These are phyloP conservation scores for Chimonanthus praecox DNA, from an alignment of 164 flowering plant genomes.

Conservation along the genomic window DNA sequence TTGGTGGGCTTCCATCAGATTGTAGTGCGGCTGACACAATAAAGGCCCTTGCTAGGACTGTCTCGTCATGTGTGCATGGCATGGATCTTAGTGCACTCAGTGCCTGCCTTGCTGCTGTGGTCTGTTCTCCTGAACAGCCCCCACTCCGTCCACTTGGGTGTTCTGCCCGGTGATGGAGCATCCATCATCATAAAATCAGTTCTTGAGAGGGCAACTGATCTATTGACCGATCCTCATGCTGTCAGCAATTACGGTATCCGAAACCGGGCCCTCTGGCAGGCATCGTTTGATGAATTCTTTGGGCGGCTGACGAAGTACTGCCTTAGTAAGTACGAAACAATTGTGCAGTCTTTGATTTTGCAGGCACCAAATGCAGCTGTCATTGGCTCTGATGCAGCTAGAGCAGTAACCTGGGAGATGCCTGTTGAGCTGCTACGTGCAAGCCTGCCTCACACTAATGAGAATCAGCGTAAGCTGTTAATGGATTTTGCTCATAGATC, in stretches of 20 bases:
- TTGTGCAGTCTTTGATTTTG: conserved; percentile 49
- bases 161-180: conserved; percentile 85
- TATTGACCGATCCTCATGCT: conserved; percentile 56
- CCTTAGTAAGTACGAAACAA: conserved; percentile 64
- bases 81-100: conserved; percentile 88
- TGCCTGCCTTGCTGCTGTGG: conserved; percentile 91
- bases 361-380: conserved; percentile 34
- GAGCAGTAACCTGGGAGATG: conserved; percentile 74
- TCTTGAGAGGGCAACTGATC: conserved; percentile 84
- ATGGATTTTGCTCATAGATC: conserved; percentile 70
- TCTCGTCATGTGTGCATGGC: conserved; percentile 43
- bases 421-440: conserved; percentile 86
- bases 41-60: conserved; percentile 44
- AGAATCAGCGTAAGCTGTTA: conserved; percentile 63
- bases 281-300: conserved; percentile 88
- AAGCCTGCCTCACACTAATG: conserved; percentile 85
- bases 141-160: conserved; percentile 93
- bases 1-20: conserved; percentile 70
- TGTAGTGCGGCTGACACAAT: conserved; percentile 51
- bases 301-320: conserved; percentile 74
- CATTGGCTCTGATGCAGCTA: conserved; percentile 54
- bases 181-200: conserved; percentile 61
- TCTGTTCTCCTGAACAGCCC: conserved; percentile 88
- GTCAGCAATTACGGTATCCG: conserved; percentile 40
- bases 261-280: conserved; percentile 75